Base-by-base conservation (phyloP, 257 asterid species). In the Fraxinus cuspidata region DNA sequence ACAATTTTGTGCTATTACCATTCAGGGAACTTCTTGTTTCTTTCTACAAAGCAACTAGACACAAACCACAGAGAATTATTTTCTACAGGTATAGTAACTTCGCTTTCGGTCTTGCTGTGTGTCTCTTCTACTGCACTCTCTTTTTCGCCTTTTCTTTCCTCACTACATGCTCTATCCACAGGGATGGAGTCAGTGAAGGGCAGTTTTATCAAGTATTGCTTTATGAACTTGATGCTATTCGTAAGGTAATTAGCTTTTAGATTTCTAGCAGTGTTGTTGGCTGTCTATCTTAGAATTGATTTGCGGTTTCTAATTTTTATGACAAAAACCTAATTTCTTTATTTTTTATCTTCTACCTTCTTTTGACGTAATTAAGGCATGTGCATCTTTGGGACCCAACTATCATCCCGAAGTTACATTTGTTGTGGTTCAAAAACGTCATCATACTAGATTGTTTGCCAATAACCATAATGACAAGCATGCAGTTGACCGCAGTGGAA, bases 111-210 rank as follows among this genome's bases (percentile, higher is more conserved):
- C 10, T 28, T 74, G 25, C 71, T 34, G 7, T 5, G 47, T n/a
- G 9, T n/a, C 64, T 56, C 10, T 56, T 56, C 65, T 56, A n/a
- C 65, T 56, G 65, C 58, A 15, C 10, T 58, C 13, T 13, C 72
- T 5, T 51, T 71, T 76, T 63, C 25, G 40, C 32, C 0, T 70
- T 72, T 53, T 66, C 71, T 70, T 49, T 21, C 64, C 68, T 78
- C 75, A 5, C 74, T 56, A 23, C 51, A 5, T 4, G 4, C 64
- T 53, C 40, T 40, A 25, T 74, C 69, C 81, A 42, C 83, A 95
- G 98, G 80, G 99, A 95, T 83, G 98, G 99, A 7, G 99, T 95
- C 1, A 95, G 99, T 64, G 99, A 95, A 79, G 99, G 99, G 11
- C 99, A 95, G 71, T 95, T 95, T 80, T 93, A 95, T 78, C 99